Conservation (phyloP, 495 filamentous ascomycete species). For the Aspergillus taichungensis region DNA sequence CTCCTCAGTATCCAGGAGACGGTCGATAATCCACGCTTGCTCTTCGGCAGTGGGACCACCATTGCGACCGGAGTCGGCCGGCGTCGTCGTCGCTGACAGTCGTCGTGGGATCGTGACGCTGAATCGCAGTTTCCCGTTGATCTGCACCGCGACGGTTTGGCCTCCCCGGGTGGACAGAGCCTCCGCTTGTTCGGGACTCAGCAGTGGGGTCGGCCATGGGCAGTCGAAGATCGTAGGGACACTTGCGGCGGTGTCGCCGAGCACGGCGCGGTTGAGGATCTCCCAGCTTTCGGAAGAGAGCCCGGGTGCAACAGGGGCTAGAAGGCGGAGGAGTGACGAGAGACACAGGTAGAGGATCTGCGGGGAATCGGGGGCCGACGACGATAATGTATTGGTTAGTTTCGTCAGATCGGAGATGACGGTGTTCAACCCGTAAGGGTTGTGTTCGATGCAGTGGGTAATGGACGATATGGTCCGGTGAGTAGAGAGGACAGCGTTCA, state of each 20-base stretch:
- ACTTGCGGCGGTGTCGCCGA: slow-evolving; percentile 7
- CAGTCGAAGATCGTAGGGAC: slow-evolving; percentile 35
- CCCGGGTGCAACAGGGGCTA: slow-evolving; percentile 70
- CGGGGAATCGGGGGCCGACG: slow-evolving; percentile 24
- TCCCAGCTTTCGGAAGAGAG: slow-evolving; percentile 76
- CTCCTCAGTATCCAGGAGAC: slow-evolving; percentile 37
- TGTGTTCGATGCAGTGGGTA: slow-evolving; percentile 56
- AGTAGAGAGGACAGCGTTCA: slow-evolving; percentile 50
- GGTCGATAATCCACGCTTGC: slow-evolving; percentile 49
- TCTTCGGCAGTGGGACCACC: slow-evolving; percentile 17
- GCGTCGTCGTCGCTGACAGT: slow-evolving; percentile 11
- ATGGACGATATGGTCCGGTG: slow-evolving; percentile 62
- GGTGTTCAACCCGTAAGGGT: slow-evolving; percentile 66
- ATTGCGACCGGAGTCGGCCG: slow-evolving; percentile 7
- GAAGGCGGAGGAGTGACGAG: slow-evolving; percentile 53
- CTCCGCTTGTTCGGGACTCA: slow-evolving; percentile 37
- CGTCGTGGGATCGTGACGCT: slow-evolving; percentile 47
- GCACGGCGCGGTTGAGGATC: slow-evolving; percentile 33
- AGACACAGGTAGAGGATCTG: slow-evolving; percentile 27
- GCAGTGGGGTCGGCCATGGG: slow-evolving; percentile 43
- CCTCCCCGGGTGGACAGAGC: slow-evolving; percentile 32
- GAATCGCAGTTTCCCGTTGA: slow-evolving; percentile 67
- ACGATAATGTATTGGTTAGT: slow-evolving; percentile 58
- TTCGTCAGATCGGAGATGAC: slow-evolving; percentile 72
- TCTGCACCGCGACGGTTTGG: slow-evolving; percentile 54